These are phyloP conservation scores for Paraurostyla sp. DNA, from an alignment of 73 alveolate species.

Conservation along the genomic window DNA sequence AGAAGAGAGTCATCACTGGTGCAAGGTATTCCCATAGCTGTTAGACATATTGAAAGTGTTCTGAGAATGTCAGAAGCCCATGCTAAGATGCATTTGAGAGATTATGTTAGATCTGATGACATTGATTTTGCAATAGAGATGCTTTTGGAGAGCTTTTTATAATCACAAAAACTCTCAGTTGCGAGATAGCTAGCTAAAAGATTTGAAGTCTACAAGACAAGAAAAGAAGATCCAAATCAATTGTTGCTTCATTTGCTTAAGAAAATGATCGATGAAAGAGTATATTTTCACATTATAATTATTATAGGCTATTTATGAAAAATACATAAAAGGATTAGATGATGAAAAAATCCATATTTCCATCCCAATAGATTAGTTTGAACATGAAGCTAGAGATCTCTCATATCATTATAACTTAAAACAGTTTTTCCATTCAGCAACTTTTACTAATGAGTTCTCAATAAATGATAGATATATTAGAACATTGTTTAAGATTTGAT, in stretches of 20 bases:
- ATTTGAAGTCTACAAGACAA: constrained; percentile 86
- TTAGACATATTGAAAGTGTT: constrained; percentile 98
- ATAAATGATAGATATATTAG: not conserved
- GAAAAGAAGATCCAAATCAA: constrained; percentile 85
- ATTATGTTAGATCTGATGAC: constrained; percentile 95
- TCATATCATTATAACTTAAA: not conserved
- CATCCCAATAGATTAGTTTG: constrained; percentile 66
- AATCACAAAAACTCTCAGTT: constrained; percentile 95
- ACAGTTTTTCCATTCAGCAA: constrained; percentile 17
- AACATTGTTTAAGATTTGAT: not conserved
- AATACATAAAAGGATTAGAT: constrained; percentile 44
- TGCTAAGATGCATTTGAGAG: constrained; percentile 98
- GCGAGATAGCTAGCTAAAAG: constrained; percentile 93
- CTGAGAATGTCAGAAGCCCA: constrained; percentile 99
- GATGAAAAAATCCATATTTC: constrained; percentile 58
- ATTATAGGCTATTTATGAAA: constrained; percentile 56
- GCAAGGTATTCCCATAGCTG: constrained; percentile 97
- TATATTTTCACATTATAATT: too few species aligned
- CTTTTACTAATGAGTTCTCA: constrained; percentile 2
- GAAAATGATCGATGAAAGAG: constrained; percentile 85
- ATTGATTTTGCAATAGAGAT: constrained; percentile 96
- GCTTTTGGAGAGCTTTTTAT: constrained; percentile 95
- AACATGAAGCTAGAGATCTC: constrained; percentile 77
- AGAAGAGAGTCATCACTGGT: constrained; percentile 92
- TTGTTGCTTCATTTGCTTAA: not conserved